A percentile compares a stretch with the other conserved stretches of the same genome.
phyloP scores from a whole-genome alignment of 257 asterid species.

The Gentiana dahurica region DNA sequence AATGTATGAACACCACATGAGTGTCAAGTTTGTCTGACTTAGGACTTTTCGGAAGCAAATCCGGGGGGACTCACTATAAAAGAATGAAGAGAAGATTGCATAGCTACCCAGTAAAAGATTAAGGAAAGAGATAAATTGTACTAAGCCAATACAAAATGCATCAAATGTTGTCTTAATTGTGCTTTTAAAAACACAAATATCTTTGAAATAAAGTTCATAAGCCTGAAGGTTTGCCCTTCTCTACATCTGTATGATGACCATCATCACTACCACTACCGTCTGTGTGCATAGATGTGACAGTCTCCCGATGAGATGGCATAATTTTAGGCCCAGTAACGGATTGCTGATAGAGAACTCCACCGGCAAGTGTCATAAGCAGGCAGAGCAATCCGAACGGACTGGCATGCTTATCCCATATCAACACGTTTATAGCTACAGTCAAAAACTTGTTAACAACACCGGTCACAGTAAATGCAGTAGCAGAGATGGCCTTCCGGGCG shows the following conservation, averaged over 20 bases:
- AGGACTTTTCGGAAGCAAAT: too few relatives aligned
- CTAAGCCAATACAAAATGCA: neutral
- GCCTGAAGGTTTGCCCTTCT: constrained; percentile 43
- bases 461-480: constrained; percentile 91
- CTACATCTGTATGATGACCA: constrained; percentile 29
- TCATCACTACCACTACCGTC: constrained; percentile 24
- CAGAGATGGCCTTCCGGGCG: constrained; percentile 89
- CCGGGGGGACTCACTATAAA: too few relatives aligned
- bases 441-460: constrained; percentile 95
- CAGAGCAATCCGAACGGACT: constrained; percentile 82
- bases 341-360: constrained; percentile 94
- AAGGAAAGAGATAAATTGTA: too few relatives aligned
- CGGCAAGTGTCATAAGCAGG: constrained; percentile 68
- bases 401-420: constrained; percentile 98
- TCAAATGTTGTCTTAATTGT: constrained; percentile 6
- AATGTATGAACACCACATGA: too few relatives aligned
- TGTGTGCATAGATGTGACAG: constrained; percentile 23
- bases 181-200: constrained; percentile 11
- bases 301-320: constrained; percentile 33
- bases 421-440: constrained; percentile 86
- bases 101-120: too few relatives aligned
- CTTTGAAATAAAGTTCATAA: constrained; percentile 25
- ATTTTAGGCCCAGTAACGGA: constrained; percentile 59
- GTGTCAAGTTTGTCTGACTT: too few relatives aligned
- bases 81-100: too few relatives aligned